Conservation (phyloP, 768 basidiomycete genomes). For the Lactarius deliciosus region DNA sequence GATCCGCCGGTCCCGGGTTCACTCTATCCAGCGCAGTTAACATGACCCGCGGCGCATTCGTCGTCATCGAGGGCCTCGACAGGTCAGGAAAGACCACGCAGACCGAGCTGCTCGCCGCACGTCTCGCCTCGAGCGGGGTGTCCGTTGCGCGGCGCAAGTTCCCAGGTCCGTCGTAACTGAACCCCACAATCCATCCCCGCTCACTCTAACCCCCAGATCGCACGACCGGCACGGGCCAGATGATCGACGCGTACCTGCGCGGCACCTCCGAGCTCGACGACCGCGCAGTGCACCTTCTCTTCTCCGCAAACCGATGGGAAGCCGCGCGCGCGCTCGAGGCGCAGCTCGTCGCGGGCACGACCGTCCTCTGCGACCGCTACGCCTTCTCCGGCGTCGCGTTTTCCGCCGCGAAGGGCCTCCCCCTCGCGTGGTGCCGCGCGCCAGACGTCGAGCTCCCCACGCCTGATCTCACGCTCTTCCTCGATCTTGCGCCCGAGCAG, state of each 20-base stretch:
- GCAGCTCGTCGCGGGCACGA: constrained; percentile 60
- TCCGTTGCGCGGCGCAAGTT: constrained; percentile 74
- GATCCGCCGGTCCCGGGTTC: neutral
- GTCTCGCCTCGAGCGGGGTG: constrained; percentile 47
- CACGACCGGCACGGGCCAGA: constrained; percentile 84
- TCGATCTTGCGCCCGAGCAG: constrained; percentile 72
- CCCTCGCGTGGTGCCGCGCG: constrained; percentile 79
- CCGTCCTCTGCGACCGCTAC: constrained; percentile 88
- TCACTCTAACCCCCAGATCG: constrained; percentile 57
- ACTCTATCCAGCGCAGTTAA: neutral
- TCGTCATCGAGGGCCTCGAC: constrained; percentile 96
- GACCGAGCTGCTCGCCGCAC: constrained; percentile 55
- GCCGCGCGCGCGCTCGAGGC: constrained; percentile 73
- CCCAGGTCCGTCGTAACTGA: constrained; percentile 58
- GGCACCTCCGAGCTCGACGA: constrained; percentile 88
- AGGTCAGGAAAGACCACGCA: constrained; percentile 94
- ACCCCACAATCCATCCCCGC: neutral
- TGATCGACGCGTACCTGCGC: constrained; percentile 91
- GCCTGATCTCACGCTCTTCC: constrained; percentile 86
- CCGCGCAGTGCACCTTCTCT: constrained; percentile 87
- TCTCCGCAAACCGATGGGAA: constrained; percentile 98
- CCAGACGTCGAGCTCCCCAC: constrained; percentile 88
- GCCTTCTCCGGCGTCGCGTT: constrained; percentile 97
- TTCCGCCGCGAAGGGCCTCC: constrained; percentile 64
- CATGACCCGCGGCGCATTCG: constrained; percentile 66